Evolutionary conservation across 352 stramenopile genomes (phyloP).

Genomic region (Phytophthora pini): DNA sequence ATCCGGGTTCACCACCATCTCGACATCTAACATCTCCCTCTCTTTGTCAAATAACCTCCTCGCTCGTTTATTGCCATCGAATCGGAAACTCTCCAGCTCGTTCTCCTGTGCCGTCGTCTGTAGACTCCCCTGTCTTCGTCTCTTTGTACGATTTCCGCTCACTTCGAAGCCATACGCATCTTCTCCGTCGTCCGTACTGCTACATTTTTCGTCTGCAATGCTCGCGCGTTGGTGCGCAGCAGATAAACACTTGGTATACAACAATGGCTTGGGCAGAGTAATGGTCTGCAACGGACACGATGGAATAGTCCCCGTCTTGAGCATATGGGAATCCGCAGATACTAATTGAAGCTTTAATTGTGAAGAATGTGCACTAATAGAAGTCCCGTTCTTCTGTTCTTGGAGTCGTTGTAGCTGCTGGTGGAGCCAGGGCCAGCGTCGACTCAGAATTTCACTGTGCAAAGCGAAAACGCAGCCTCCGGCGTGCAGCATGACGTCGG

Average conservation of each 20-base stretch:
- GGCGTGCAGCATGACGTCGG: slow-evolving; percentile 59
- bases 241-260: slow-evolving; percentile 26
- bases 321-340: neutral
- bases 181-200: slow-evolving; percentile 6
- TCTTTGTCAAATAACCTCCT: slow-evolving; percentile 16
- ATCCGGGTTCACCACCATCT: neutral
- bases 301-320: neutral
- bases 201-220: slow-evolving; percentile 1
- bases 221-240: slow-evolving; percentile 6
- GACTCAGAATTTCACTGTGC: slow-evolving; percentile 38
- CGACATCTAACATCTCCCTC: neutral
- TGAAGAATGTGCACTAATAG: neutral
- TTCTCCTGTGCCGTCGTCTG: slow-evolving; percentile 2
- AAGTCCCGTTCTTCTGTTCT: neutral
- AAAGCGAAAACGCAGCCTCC: slow-evolving; percentile 55
- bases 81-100: neutral
- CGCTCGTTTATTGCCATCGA: slow-evolving; percentile 7
- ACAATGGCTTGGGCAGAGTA: slow-evolving; percentile 23
- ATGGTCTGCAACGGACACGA: slow-evolving; percentile 29
- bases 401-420: slow-evolving; percentile 33
- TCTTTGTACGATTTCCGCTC: slow-evolving; percentile 6
- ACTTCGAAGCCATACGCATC: neutral
- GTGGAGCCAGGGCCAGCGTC: slow-evolving; percentile 42
- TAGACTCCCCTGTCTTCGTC: slow-evolving; percentile 3
- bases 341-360: slow-evolving; percentile 20